Base-by-base conservation (phyloP, 768 basidiomycete species). In the Mycena kentingensis region DNA sequence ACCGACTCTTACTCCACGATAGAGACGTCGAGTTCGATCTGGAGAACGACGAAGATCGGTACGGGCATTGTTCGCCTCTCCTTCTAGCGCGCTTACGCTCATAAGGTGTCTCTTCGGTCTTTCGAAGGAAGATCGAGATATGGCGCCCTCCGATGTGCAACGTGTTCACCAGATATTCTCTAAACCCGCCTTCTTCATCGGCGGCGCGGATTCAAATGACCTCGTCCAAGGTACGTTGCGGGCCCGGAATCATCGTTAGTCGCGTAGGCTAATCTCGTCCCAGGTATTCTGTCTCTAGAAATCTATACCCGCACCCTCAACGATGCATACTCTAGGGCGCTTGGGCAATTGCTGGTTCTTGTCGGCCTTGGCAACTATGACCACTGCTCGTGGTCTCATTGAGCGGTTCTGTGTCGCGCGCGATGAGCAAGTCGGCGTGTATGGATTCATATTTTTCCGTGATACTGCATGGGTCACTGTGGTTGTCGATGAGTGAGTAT, bases 331-430 rank as follows among this genome's bases (percentile, higher is more conserved):
- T n/a, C n/a, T n/a, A 37, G 41, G 82, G 12, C 62, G 58, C 3
- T 58, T 82, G n/a, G 78, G 76, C 0, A 77, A 83, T 55, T 82
- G 81, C 57, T 83, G 79, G 79, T 81, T 83, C 61, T 58, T 83
- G 6, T 76, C 75, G 5, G 82, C 79, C 1, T 61, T 83, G 11
- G 73, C 80, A 2, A 79, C 77, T 3, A 73, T 81, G 26, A 71
- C 79, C 5, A 78, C 78, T 3, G 68, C 73, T 0, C 66, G 73
- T 2, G 77, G 75, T 0, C 62, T 83, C 24, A 71, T 83, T 12
- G 77, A 83, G 60, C 80, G 78, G 52, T 73, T 77, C 44, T 78
- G 77, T 48, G 73, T 77, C 29, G 75, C 73, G 8, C 71, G 77
- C 22, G 77, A 82, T 52, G 79, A 82, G 57, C 34, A 73, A 55